Conservation (phyloP, 2,329 filamentous ascomycete species). For the Diplodia scrobiculata region DNA sequence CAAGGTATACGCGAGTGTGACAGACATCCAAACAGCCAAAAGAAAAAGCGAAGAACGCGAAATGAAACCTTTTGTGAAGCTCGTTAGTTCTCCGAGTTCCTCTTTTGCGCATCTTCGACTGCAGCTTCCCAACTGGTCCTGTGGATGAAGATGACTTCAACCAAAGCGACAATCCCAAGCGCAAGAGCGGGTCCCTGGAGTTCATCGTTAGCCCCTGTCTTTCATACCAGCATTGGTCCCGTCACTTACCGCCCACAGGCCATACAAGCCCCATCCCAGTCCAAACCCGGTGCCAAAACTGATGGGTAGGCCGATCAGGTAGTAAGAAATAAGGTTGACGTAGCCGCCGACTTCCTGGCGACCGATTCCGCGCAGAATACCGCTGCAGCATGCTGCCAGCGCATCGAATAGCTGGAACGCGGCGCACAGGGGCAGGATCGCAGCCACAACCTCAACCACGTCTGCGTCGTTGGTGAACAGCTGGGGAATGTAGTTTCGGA, state of each 20-base stretch:
- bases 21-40: not conserved
- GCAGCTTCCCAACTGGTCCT: conserved; percentile 60
- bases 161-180: conserved; percentile 60
- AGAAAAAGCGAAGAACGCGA: not conserved
- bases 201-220: not conserved
- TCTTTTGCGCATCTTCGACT: conserved; percentile 60
- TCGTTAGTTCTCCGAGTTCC: conserved; percentile 53
- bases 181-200: conserved; percentile 59
- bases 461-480: conserved; percentile 72
- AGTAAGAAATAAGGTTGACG: conserved; percentile 83
- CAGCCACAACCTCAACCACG: conserved; percentile 65
- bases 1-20: not conserved
- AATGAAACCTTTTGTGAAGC: not conserved
- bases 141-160: conserved; percentile 61
- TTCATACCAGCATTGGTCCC: not conserved
- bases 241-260: conserved; percentile 66
- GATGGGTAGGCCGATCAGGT: conserved; percentile 80
- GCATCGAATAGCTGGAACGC: conserved; percentile 90
- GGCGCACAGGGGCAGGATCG: conserved; percentile 76
- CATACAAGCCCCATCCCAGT: conserved; percentile 72
- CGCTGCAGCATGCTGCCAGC: conserved; percentile 76
- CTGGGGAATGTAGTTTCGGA: conserved; percentile 73
- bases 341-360: conserved; percentile 88
- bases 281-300: conserved; percentile 78
- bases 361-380: conserved; percentile 82